Evolutionary conservation across 2,329 filamentous ascomycete species (phyloP), one percentile per base, ranked within the genome.

Genomic region (Pezicula radicicola): DNA sequence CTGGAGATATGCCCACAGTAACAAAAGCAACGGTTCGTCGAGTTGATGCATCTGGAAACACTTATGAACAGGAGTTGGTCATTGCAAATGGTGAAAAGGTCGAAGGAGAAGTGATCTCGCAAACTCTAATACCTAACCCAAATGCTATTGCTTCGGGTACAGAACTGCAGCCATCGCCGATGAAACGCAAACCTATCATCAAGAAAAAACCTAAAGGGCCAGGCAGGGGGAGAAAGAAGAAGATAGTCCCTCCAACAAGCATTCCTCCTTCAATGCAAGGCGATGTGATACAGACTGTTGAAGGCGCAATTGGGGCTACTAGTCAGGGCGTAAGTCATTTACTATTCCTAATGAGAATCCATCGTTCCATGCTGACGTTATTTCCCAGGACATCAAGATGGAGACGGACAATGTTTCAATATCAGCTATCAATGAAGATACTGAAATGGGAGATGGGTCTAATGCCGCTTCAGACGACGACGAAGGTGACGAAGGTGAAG

Each of bases 31-130:
- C 88, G 19, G 89, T 97, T 49, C 84, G 88, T 61, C 85, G 87
- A 59, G 75, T 87, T 10, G 90, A 96, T 65, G 85, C 87, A 4
- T 83, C 84, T 1, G 92, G 92, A 21, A 93, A 93, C 61, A 80
- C 89, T 9, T 90, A 89, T 55, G 85, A 93, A 2, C 91, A 94
- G 68, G 90, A 95, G 63, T 84, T 94, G 7, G 88, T 90, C 18
- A 79, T 96, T 4, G 81, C 84, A 5, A 88, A 93, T 52, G 91
- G 91, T 0, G 88, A 94, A 66, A 75, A 76, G 5, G 80, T 96
- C 1, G 88, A 93, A 57, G 91, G 91, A 51, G 91, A 96, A 66
- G 85, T 96, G 47, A 81, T 90, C 53, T 77, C 78, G 2, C 81
- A 83, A 37, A 76, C 77, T 6, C 73, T 84, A 30, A 82, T 84